These are phyloP conservation scores for Penicillium arizonense DNA, from an alignment of 495 filamentous ascomycete genomes.

Conservation along the genomic window DNA sequence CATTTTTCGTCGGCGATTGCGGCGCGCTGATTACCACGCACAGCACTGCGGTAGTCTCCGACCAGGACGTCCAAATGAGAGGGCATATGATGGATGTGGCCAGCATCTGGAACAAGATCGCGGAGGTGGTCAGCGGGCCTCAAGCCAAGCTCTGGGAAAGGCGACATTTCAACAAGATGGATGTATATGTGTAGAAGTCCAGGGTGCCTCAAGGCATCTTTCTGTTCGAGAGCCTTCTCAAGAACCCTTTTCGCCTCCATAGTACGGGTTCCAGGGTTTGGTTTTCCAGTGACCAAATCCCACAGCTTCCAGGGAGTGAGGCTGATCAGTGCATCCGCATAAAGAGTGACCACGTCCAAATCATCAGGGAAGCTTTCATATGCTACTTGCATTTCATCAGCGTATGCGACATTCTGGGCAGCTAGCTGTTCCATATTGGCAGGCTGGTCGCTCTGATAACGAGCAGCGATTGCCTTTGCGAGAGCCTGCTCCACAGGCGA, in stretches of 20 bases:
- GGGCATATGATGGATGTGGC: slow-evolving; percentile 68
- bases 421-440: slow-evolving; percentile 37
- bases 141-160: slow-evolving; percentile 53
- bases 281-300: slow-evolving; percentile 57
- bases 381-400: slow-evolving; percentile 56
- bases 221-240: slow-evolving; percentile 45
- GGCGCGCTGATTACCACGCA: slow-evolving; percentile 55
- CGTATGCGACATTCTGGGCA: slow-evolving; percentile 53
- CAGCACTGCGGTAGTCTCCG: slow-evolving; percentile 59
- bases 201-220: slow-evolving; percentile 45
- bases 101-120: slow-evolving; percentile 58
- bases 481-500: slow-evolving; percentile 53
- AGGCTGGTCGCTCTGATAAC: slow-evolving; percentile 46
- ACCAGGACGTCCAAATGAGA: slow-evolving; percentile 62
- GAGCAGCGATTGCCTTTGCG: slow-evolving; percentile 50
- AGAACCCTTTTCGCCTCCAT: slow-evolving; percentile 56
- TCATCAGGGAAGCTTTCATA: slow-evolving; percentile 51
- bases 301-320: slow-evolving; percentile 64
- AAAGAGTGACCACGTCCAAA: slow-evolving; percentile 57
- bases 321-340: slow-evolving; percentile 64
- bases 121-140: slow-evolving; percentile 56
- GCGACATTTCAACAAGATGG: slow-evolving; percentile 69
- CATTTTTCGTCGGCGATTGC: slow-evolving; percentile 59
- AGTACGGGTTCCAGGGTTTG: slow-evolving; percentile 51
- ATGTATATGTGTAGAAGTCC: slow-evolving; percentile 66